Percentiles rank a stretch among this genome's conserved stretches.
phyloP scores from a whole-genome alignment of 208 protist species.

The Wallacemonas collosoma region DNA sequence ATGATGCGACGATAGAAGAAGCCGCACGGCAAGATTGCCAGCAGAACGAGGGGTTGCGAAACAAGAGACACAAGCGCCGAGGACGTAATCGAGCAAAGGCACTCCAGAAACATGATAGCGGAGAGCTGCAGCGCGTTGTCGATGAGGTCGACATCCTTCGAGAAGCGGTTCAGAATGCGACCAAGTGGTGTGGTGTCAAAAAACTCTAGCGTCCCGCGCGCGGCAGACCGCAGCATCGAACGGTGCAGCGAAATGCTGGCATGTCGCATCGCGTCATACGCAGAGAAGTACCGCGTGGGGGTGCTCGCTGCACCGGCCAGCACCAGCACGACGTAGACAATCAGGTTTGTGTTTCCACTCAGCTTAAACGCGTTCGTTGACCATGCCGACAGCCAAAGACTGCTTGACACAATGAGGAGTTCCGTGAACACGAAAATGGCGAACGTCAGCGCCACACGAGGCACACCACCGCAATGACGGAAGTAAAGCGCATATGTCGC shows the following conservation, averaged over 20 bases:
- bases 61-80: constrained; percentile 42
- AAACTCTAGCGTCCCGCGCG: constrained; percentile 83
- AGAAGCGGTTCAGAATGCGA: constrained; percentile 95
- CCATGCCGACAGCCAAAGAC: constrained; percentile 76
- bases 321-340: constrained; percentile 44
- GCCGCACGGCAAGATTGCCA: constrained; percentile 57
- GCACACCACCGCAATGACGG: constrained; percentile 45
- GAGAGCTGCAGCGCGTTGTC: constrained; percentile 61
- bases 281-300: constrained; percentile 31
- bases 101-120: constrained; percentile 53
- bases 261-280: constrained; percentile 32
- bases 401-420: constrained; percentile 33
- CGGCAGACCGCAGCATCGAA: constrained; percentile 45
- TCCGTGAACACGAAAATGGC: constrained; percentile 62
- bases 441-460: constrained; percentile 27
- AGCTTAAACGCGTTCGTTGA: constrained; percentile 24
- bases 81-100: constrained; percentile 39
- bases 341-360: constrained; percentile 32
- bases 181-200: constrained; percentile 95
- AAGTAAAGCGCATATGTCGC: constrained; percentile 65
- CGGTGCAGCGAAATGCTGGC: constrained; percentile 43
- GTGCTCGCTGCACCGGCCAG: constrained; percentile 26
- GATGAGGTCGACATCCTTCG: constrained; percentile 87
- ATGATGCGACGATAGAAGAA: constrained; percentile 74
- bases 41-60: constrained; percentile 40